Base-by-base conservation (phyloP, 2,329 filamentous ascomycete species). In the Trichoderma koningii region DNA sequence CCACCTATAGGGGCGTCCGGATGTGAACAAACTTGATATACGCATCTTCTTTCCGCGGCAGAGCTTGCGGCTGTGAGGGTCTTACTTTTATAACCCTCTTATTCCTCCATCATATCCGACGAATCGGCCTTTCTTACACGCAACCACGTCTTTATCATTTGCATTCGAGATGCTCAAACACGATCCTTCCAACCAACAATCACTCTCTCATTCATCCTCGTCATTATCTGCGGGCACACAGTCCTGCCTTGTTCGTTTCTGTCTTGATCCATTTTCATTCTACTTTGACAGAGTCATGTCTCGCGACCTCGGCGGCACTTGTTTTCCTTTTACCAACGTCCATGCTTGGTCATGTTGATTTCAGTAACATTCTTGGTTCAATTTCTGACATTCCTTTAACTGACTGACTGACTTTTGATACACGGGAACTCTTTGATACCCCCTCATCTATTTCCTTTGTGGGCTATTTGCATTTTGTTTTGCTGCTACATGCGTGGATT, bases 1-100 rank as follows among this genome's bases (percentile, higher is more conserved):
- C 84, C 5, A 82, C 84, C 6, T 86, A 87, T 69, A 79, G 79
- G 30, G 78, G 82, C 42, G 80, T 77, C 3, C 84, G 83, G 0
- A 84, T 86, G n/a, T 85, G 14, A 55, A 51, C 26, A 21, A 21
- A 15, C 26, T 34, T 28, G 23, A 23, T 2, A 19, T 6, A 15
- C n/a, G 5, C 28, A 19, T 17, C 15, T 26, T 38, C 38, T 41
- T 41, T 28, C 21, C 21, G 21, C 21, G 21, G 21, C 21, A 23
- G 2, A 23, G 21, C 21, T 23, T 23, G 21, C 21, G 21, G 21
- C 21, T 23, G 21, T 23, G 21, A 23, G 21, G 21, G 21, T 23
- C 21, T 23, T 23, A 23, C 21, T 23, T 23, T 7, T 34, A 34
- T 10, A 7, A 34, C 10, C 7, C 30, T 34, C 7, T 10, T 1